Base-by-base conservation (phyloP, 257 asterid genomes). In the Fraxinus excelsior region DNA sequence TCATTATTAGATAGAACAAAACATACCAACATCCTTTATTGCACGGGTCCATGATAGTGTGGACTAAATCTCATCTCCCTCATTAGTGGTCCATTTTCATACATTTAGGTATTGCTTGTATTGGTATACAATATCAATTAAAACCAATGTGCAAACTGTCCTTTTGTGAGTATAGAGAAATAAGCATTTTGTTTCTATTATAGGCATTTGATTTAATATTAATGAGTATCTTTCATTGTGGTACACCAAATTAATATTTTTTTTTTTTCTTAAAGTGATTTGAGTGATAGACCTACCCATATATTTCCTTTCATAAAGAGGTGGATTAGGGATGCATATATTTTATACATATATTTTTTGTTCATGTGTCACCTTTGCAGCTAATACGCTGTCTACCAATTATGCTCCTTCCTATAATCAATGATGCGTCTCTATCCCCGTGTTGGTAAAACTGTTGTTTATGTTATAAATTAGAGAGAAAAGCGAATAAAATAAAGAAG, bases 371-470 rank as follows among this genome's bases (percentile, higher is more conserved):
- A 71, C 58, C 53, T 70, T 78, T 75, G 81, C 76, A 21, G 75
- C 75, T 77, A 72, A 76, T 82, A 75, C 84, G 78, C 87, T 65
- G 81, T 76, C 85, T 40, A 80, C 87, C 86, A 74, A 84, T 84
- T 78, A 82, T 85, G 82, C 85, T 76, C 81, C 38, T 72, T 70
- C 80, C 60, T 78, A 14, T 73, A 42, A 67, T 70, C 60, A 82
- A 88, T 80, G 62, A 88, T 88, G 80, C 79, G 38, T 38, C 44
- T 38, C 44, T 38, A 8, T 38, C 12, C 13, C 12, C 2, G 12
- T 1, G 12, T 2, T 9, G 44, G 9, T 38, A 38, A 38, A 38
- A 8, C 0, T 37, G 10, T 37, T 7, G 32, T 2, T 29, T 29
- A 29, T 29, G 32, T 29, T 29, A 29, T 29, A 29, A 29, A 29